These are phyloP conservation scores for Amorphotheca resinae DNA, from an alignment of 495 filamentous ascomycete genomes.

Conservation along the genomic window DNA sequence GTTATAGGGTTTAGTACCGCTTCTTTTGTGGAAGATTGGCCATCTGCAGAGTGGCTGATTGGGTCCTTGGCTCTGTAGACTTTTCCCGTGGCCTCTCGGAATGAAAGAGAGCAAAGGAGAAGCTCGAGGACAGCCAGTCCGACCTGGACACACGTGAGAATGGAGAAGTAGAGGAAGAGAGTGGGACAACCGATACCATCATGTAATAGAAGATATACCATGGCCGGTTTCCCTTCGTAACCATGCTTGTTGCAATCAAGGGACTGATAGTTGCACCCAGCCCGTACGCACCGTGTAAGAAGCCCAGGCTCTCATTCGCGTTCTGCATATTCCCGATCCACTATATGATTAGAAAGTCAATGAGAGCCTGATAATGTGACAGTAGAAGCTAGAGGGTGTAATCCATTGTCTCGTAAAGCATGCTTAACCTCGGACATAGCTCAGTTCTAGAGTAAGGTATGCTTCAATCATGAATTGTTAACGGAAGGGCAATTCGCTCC, in stretches of 20 bases:
- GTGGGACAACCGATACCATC: slow-evolving; percentile 20
- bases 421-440: too few relatives aligned
- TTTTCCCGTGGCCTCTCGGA: slow-evolving; percentile 54
- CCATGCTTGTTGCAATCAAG: slow-evolving; percentile 62
- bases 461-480: too few relatives aligned
- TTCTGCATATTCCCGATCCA: slow-evolving; percentile 68
- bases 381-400: too few relatives aligned
- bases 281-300: slow-evolving; percentile 65
- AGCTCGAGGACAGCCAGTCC: slow-evolving; percentile 52
- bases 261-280: slow-evolving; percentile 65
- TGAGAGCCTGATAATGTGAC: too few relatives aligned
- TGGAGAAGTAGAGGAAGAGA: not conserved
- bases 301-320: slow-evolving; percentile 56
- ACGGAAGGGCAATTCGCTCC: not conserved
- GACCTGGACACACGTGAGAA: slow-evolving; percentile 28
- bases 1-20: slow-evolving; percentile 48
- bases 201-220: slow-evolving; percentile 62
- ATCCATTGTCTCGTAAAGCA: too few relatives aligned
- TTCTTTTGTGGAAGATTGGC: slow-evolving; percentile 36
- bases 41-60: slow-evolving; percentile 21
- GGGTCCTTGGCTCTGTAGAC: slow-evolving; percentile 43
- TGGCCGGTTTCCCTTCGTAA: slow-evolving; percentile 38
- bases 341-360: not conserved
- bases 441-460: too few relatives aligned
- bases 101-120: slow-evolving; percentile 37